Evolutionary conservation across 768 basidiomycete species (phyloP), one percentile per base, ranked within the genome.

Genomic region (Antrodiella citrinella): DNA sequence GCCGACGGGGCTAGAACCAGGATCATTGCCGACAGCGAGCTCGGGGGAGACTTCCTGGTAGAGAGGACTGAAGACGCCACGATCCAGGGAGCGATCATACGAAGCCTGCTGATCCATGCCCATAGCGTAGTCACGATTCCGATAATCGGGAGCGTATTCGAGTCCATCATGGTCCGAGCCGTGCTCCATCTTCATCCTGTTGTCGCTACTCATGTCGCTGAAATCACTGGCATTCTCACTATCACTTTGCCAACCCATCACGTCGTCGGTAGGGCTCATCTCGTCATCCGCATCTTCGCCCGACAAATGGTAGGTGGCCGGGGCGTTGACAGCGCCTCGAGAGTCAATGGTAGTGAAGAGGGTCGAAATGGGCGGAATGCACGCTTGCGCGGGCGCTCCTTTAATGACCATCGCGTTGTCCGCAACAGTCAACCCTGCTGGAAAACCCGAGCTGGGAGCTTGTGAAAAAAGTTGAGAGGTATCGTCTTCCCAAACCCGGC

Each of bases 321-420:
- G 20, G 47, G 21, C 24, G 48, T 35, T 21, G 47, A 23, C 10
- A 35, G 50, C 48, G 40, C 20, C 46, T 35, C 15, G 30, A 35
- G 30, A 7, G 41, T 51, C 59, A 19, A 49, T 49, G 30, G 46
- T 51, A 41, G 52, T 54, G 41, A 59, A 49, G 45, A 66, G 61
- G 26, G 64, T 61, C 21, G 57, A 73, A 57, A 67, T 68, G 86
- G 86, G 86, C 84, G 85, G 84, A 82, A 82, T 76, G 73, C 82
- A 82, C 81, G 83, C 82, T 78, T 87, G 75, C 78, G 82, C 84
- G 82, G 71, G 82, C 68, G 76, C 63, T 80, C 86, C 86, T 86
- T 88, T 87, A 85, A 85, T 86, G 72, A 80, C 82, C 62, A 76
- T 65, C 72, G 82, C 83, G 86, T 85, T 78, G 65, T 65, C 81